Evolutionary conservation across 257 asterid genomes (phyloP).

Genomic region (Verbascum thapsus): DNA sequence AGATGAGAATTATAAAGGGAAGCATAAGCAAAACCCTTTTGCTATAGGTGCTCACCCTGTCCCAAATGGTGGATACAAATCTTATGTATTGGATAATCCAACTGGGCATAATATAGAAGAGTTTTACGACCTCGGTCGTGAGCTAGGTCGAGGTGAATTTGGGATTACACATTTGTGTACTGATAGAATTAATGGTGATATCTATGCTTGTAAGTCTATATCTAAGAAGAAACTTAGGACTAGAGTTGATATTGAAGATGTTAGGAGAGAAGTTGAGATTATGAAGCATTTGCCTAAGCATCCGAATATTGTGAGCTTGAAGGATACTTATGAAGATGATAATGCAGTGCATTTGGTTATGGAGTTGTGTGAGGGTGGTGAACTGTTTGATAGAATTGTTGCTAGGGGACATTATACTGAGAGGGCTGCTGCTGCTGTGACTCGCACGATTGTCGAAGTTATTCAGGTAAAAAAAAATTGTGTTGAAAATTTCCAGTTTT

Average conservation of each 20-base stretch:
- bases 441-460: conserved; percentile 60
- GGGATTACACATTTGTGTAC: conserved; percentile 66
- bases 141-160: conserved; percentile 65
- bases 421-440: conserved; percentile 67
- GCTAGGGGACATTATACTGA: conserved; percentile 70
- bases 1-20: conserved; percentile 38
- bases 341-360: conserved; percentile 61
- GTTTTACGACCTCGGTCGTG: conserved; percentile 50
- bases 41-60: conserved; percentile 30
- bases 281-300: conserved; percentile 67
- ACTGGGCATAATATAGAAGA: conserved; percentile 44
- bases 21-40: conserved; percentile 38
- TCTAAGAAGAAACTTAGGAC: conserved; percentile 64
- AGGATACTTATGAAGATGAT: conserved; percentile 66
- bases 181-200: conserved; percentile 41
- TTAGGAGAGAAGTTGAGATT: conserved; percentile 64
- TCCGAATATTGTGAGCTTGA: conserved; percentile 54
- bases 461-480: conserved; percentile 44
- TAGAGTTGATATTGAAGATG: conserved; percentile 65
- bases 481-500: neutral
- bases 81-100: conserved; percentile 41
- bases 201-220: conserved; percentile 64
- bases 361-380: conserved; percentile 81
- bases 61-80: conserved; percentile 39
- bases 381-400: conserved; percentile 64